phyloP scores from a whole-genome alignment of 108 stramenopile species.

The Stephanodiscus triporus region DNA sequence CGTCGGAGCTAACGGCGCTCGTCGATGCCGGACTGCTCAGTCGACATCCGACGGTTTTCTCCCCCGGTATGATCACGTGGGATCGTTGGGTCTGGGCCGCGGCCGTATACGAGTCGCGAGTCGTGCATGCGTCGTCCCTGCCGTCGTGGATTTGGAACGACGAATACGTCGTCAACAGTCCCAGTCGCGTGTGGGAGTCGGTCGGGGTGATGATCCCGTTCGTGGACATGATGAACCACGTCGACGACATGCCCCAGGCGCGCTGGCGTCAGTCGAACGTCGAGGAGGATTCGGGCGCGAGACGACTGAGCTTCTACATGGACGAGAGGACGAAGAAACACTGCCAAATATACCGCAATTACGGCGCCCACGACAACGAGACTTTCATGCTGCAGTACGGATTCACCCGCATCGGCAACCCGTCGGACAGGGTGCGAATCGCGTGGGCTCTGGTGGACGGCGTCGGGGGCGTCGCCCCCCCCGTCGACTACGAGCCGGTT shows the following conservation, averaged over 20 bases:
- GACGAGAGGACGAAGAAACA: conserved; percentile 76
- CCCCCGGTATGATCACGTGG: conserved; percentile 82
- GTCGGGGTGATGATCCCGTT: conserved; percentile 85
- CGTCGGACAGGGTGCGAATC: conserved; percentile 64
- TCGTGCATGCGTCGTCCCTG: conserved; percentile 61
- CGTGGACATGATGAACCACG: conserved; percentile 91
- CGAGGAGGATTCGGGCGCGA: conserved; percentile 20
- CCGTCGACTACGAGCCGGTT: conserved; percentile 54
- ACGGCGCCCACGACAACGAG: conserved; percentile 69
- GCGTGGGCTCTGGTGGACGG: conserved; percentile 83
- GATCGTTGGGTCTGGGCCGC: conserved; percentile 94
- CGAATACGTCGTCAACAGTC: conserved; percentile 18
- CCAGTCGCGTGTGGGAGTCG: conserved; percentile 74
- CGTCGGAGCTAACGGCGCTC: conserved; percentile 74
- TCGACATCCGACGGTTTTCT: conserved; percentile 68
- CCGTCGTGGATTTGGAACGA: conserved; percentile 36
- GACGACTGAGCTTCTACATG: conserved; percentile 35
- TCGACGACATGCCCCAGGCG: conserved; percentile 66
- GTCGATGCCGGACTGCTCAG: conserved; percentile 75
- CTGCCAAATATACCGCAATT: conserved; percentile 72
- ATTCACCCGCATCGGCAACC: conserved; percentile 76
- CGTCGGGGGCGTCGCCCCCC: conserved; percentile 67
- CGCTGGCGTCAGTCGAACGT: conserved; percentile 59
- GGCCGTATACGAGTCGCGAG: conserved; percentile 69
- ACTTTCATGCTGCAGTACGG: conserved; percentile 80